A percentile compares a stretch with the other conserved stretches of the same genome.
Conservation (phyloP, 2,329 filamentous ascomycete genomes). For the Xylaria sp. region DNA sequence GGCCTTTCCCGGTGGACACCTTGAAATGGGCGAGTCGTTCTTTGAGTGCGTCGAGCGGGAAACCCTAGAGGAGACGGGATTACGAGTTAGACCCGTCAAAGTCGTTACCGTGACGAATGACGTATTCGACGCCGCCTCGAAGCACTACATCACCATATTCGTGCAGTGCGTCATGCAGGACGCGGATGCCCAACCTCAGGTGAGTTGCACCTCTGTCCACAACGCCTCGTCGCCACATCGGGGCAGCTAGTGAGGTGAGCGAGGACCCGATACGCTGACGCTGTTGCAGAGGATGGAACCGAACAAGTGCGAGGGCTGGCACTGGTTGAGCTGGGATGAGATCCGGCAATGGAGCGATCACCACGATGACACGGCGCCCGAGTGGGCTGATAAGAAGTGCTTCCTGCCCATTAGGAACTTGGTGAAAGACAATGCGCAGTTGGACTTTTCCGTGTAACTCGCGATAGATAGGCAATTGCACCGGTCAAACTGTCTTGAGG, state of each 20-base stretch:
- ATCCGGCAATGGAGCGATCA: constrained; percentile 43
- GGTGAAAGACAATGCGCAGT: constrained; percentile 25
- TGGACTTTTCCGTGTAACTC: constrained; percentile 6
- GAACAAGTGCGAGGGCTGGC: constrained; percentile 58
- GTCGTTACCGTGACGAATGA: constrained; percentile 71
- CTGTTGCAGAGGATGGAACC: constrained; percentile 50
- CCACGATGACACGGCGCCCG: constrained; percentile 32
- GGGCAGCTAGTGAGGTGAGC: background rate
- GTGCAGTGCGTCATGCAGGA: constrained; percentile 59
- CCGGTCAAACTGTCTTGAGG: background rate
- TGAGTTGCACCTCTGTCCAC: constrained; percentile 43
- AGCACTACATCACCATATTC: constrained; percentile 79
- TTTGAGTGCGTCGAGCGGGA: constrained; percentile 70
- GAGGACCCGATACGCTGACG: background rate
- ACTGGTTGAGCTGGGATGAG: constrained; percentile 54
- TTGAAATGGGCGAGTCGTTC: constrained; percentile 71
- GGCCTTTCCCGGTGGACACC: constrained; percentile 76
- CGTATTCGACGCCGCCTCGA: constrained; percentile 61
- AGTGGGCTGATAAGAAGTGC: constrained; percentile 40
- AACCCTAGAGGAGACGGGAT: constrained; percentile 71
- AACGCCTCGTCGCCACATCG: background rate
- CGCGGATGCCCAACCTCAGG: constrained; percentile 56
- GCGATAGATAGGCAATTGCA: background rate
- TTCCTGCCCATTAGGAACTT: constrained; percentile 47
- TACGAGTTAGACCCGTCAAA: constrained; percentile 57